Percentiles rank a stretch among this genome's conserved stretches.
phyloP scores from a whole-genome alignment of 495 filamentous ascomycete species.

The Aspergillus affinis region DNA sequence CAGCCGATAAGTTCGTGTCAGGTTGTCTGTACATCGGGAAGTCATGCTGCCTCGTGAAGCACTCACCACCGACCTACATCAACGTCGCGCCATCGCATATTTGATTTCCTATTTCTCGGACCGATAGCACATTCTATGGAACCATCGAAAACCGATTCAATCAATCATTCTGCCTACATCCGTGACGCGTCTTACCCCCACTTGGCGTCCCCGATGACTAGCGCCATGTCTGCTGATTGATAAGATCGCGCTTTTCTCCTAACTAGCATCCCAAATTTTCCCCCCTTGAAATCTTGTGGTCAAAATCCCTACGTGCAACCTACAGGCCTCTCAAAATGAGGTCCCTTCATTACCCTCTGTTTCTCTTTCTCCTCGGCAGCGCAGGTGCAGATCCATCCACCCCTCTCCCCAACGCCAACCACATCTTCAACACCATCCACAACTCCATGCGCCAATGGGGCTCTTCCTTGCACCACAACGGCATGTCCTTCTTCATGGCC shows the following conservation, averaged over 20 bases:
- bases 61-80: too few relatives aligned
- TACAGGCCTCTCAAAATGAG: background rate
- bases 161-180: background rate
- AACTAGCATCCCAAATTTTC: too few relatives aligned
- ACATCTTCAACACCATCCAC: constrained; percentile 67
- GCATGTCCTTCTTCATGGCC: constrained; percentile 63
- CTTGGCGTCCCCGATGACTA: background rate
- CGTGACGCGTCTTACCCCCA: background rate
- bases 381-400: background rate
- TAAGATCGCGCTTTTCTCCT: background rate
- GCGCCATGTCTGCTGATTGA: background rate
- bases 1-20: too few relatives aligned
- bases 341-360: background rate
- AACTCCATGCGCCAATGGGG: constrained; percentile 70
- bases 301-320: background rate
- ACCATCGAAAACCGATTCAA: too few relatives aligned
- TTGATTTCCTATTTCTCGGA: too few relatives aligned
- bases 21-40: too few relatives aligned
- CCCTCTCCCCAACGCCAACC: constrained; percentile 46
- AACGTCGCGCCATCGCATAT: too few relatives aligned
- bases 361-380: constrained; percentile 5
- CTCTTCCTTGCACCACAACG: constrained; percentile 67
- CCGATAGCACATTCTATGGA: background rate
- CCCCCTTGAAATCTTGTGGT: too few relatives aligned
- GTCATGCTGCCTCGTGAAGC: too few relatives aligned